Conservation (phyloP, 768 basidiomycete species). For the Naganishia antarctica region DNA sequence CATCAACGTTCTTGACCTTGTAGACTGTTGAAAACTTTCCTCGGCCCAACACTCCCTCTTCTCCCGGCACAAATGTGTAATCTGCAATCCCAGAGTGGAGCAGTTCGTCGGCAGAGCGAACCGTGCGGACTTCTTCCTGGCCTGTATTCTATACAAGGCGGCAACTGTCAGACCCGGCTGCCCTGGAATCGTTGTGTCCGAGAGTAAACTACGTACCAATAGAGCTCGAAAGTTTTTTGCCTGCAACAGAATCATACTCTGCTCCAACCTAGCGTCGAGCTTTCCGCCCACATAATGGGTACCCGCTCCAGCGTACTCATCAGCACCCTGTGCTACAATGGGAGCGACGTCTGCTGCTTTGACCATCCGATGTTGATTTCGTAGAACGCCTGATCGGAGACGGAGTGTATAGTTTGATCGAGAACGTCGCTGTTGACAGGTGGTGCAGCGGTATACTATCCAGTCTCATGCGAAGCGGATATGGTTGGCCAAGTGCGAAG, state of each 20-base stretch:
- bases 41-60: constrained; percentile 45
- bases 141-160: neutral
- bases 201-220: neutral
- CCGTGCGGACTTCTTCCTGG: constrained; percentile 18
- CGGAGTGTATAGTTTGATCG: too few species aligned
- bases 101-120: constrained; percentile 45
- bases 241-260: neutral
- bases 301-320: constrained; percentile 17
- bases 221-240: neutral
- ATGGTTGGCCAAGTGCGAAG: too few species aligned
- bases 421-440: too few species aligned
- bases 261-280: neutral
- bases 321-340: neutral
- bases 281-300: constrained; percentile 16
- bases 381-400: too few species aligned
- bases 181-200: neutral
- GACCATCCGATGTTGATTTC: constrained; percentile 6
- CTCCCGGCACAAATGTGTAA: constrained; percentile 44
- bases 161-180: neutral
- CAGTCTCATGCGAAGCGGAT: too few species aligned
- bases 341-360: neutral
- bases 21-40: constrained; percentile 53
- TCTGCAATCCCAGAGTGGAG: constrained; percentile 48
- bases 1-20: constrained; percentile 46
- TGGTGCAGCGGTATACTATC: too few species aligned